Evolutionary conservation across 164 flowering plant genomes (phyloP), one percentile per base, ranked within the genome.

Genomic region (Chimonanthus salicifolius): DNA sequence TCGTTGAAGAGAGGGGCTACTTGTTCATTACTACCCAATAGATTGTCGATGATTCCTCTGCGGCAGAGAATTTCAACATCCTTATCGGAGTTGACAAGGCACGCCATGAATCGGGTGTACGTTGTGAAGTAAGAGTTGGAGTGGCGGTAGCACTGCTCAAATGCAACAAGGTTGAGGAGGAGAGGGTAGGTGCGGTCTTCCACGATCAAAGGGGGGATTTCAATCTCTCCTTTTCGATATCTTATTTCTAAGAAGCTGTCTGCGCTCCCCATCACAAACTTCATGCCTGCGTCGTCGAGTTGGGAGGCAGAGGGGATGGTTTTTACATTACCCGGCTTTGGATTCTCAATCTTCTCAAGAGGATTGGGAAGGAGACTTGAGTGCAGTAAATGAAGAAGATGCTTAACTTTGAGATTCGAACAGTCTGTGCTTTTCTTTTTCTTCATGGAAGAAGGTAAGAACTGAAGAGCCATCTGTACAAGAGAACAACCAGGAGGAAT

Each of bases 121-220:
- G 88, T 79, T 0, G 92, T 83, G 44, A 86, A 80, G 50, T 85
- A 87, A 7, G 80, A 82, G 33, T 89, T 89, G 0, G 80, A 84
- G 44, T 88, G 87, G 2, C 79, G 85, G 49, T 89, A 87, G 69
- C 78, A 78, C 2, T 88, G 74, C 76, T 89, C 92, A 47, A 78
- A 89, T 0, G 90, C 90, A 43, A 89, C 84, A 3, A 86, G 87
- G 75, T 89, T 89, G 11, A 87, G 76, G 75, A 84, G 82, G 33
- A 75, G 68, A 0, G 89, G 77, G 47, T 84, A 87, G 0, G 85
- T 82, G 3, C 85, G 43, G 66, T 87, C 92, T 47, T 88, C 90
- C 10, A 88, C 85, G 0, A 80, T 66, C 1, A 85, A 68, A 1
- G 49, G 67, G 0, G 92, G 92, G 2, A 88, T 84, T 16, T 73